These are phyloP conservation scores for Sanguinoderma infundibulare DNA, from an alignment of 1,284 basidiomycete species.

Conservation along the genomic window DNA sequence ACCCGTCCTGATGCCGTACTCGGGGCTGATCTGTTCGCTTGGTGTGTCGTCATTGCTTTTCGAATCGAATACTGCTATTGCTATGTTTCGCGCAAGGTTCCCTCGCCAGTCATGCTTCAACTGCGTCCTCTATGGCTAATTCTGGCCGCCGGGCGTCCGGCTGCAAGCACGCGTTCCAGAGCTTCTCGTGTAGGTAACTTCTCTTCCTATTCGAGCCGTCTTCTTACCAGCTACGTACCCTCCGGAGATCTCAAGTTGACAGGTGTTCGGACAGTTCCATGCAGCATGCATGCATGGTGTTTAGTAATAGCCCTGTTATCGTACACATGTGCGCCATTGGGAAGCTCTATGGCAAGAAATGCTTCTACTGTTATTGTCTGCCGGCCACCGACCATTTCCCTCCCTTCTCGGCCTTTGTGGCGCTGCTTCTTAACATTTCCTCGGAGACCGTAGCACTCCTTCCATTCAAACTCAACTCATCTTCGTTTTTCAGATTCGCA, in stretches of 20 bases:
- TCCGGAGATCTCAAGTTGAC: neutral
- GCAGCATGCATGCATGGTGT: neutral
- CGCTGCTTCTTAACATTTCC: neutral
- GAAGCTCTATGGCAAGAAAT: neutral
- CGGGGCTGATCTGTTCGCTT: no score
- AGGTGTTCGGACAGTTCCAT: neutral
- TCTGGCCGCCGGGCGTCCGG: no score
- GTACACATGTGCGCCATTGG: neutral
- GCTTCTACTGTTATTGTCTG: neutral
- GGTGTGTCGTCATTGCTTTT: no score
- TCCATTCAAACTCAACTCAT: neutral
- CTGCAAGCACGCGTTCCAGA: no score
- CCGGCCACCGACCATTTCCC: neutral
- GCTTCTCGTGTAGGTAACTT: no score
- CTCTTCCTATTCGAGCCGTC: neutral
- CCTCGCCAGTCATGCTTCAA: no score
- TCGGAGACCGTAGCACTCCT: neutral
- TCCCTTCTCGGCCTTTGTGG: neutral
- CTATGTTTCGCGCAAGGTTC: no score
- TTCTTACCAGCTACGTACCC: neutral
- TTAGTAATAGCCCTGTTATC: neutral
- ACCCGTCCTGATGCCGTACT: no score
- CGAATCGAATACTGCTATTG: no score
- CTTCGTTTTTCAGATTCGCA: neutral
- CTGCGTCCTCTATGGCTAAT: no score